phyloP scores from a whole-genome alignment of 495 filamentous ascomycete genomes.

The Penicillium coffeae region DNA sequence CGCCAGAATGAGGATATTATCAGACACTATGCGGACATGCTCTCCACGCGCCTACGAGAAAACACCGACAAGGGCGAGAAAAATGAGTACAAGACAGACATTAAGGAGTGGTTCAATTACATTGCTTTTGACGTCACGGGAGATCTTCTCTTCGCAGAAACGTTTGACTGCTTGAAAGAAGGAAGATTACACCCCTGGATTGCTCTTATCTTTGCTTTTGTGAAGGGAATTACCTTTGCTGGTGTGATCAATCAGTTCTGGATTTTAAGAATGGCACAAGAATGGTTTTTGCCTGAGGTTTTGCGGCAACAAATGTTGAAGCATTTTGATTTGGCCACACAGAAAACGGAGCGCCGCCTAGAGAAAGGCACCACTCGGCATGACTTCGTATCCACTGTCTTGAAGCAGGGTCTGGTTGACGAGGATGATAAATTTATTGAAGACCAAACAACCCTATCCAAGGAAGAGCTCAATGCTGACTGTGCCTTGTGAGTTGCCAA shows the following conservation, averaged over 20 bases:
- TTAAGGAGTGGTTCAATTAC: neutral
- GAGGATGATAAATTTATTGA: neutral
- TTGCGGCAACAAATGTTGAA: neutral
- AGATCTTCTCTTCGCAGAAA: slow-evolving; percentile 1
- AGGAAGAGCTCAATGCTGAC: neutral
- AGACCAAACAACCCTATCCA: neutral
- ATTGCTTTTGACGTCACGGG: neutral
- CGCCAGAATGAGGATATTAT: neutral
- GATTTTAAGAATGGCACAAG: neutral
- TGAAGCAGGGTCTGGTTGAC: neutral
- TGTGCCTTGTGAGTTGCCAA: neutral
- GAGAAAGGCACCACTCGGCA: neutral
- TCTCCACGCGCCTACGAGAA: neutral
- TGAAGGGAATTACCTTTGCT: neutral
- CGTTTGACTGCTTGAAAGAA: neutral
- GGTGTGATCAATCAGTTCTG: neutral
- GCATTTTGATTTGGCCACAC: neutral
- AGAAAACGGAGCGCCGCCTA: neutral
- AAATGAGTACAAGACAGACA: neutral
- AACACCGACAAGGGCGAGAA: neutral
- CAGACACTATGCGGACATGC: neutral
- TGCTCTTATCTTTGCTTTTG: neutral
- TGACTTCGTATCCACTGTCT: neutral
- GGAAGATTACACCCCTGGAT: slow-evolving; percentile 1
- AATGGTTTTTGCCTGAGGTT: neutral